Evolutionary conservation across 2,329 filamentous ascomycete species (phyloP).

Genomic region (Elsinoe necatrix): DNA sequence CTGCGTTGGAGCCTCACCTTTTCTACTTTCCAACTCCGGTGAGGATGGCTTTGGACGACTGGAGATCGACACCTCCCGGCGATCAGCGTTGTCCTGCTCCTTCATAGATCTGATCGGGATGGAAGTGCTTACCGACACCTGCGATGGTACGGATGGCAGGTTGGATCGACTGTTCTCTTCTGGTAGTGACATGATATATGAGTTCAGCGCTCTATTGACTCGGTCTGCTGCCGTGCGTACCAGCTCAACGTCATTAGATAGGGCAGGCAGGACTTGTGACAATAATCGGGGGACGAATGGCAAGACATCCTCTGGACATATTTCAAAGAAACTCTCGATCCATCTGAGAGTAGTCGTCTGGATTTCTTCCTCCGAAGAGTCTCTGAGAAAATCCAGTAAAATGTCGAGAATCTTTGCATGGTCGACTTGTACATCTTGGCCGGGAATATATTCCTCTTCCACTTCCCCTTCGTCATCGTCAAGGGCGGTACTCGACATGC

Average conservation of each 20-base stretch:
- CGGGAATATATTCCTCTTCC: slow-evolving; percentile 93
- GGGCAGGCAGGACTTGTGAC: slow-evolving; percentile 83
- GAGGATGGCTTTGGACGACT: slow-evolving; percentile 15
- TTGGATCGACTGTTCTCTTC: slow-evolving; percentile 44
- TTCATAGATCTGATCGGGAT: slow-evolving; percentile 20
- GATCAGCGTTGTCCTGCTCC: slow-evolving; percentile 30
- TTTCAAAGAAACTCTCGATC: slow-evolving; percentile 95
- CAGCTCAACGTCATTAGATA: slow-evolving; percentile 83
- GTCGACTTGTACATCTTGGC: slow-evolving; percentile 92
- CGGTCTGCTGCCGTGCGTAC: slow-evolving; percentile 81
- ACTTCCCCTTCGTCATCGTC: slow-evolving; percentile 42
- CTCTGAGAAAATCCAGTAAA: slow-evolving; percentile 77
- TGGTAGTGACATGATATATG: slow-evolving; percentile 85
- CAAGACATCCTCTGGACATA: slow-evolving; percentile 92
- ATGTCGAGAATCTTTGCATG: slow-evolving; percentile 88
- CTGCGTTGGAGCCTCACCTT: slow-evolving; percentile 5
- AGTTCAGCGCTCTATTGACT: slow-evolving; percentile 85
- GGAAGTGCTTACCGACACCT: slow-evolving; percentile 7
- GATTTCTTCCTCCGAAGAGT: slow-evolving; percentile 82
- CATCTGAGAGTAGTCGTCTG: slow-evolving; percentile 84
- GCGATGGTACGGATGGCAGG: slow-evolving; percentile 24
- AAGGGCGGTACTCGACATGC: slow-evolving; percentile 47
- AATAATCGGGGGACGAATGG: slow-evolving; percentile 89
- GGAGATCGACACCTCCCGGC: slow-evolving; percentile 36
- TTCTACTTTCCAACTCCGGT: slow-evolving; percentile 10